Evolutionary conservation across 2,329 filamentous ascomycete species (phyloP).

Genomic region (Talaromyces sp.): DNA sequence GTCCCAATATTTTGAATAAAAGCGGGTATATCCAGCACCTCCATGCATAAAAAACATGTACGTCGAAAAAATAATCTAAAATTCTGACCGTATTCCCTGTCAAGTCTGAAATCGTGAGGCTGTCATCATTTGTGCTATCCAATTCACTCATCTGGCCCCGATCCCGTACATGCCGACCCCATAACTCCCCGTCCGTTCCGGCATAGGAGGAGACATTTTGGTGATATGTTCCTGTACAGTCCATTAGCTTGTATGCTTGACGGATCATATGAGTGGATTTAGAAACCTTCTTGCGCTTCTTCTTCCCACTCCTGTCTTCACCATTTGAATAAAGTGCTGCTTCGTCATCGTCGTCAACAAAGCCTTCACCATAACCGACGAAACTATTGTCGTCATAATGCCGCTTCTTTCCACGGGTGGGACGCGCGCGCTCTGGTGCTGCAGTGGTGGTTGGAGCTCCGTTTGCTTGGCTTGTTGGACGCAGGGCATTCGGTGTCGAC

Average conservation of each 20-base stretch:
- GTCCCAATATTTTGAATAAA: slow-evolving; percentile 34
- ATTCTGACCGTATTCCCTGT: slow-evolving; percentile 7
- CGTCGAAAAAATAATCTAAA: slow-evolving; percentile 20
- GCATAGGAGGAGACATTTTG: slow-evolving; percentile 35
- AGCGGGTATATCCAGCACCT: slow-evolving; percentile 48
- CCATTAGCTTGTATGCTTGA: slow-evolving; percentile 10
- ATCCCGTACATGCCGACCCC: slow-evolving; percentile 44
- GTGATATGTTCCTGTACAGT: slow-evolving; percentile 35
- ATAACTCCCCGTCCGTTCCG: slow-evolving; percentile 39
- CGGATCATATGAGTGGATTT: not conserved
- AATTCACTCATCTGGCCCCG: slow-evolving; percentile 35
- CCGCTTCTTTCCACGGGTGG: slow-evolving; percentile 46
- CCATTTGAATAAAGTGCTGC: slow-evolving; percentile 42
- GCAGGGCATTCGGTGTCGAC: slow-evolving; percentile 22
- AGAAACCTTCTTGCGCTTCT: slow-evolving; percentile 46
- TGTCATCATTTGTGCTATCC: slow-evolving; percentile 4
- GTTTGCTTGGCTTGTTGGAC: slow-evolving; percentile 24
- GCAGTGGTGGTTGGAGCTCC: slow-evolving; percentile 22
- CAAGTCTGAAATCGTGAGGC: slow-evolving; percentile 14
- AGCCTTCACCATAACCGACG: slow-evolving; percentile 49
- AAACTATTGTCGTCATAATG: slow-evolving; percentile 49
- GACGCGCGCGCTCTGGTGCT: slow-evolving; percentile 35
- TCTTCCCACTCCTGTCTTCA: slow-evolving; percentile 33
- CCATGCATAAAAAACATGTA: slow-evolving; percentile 39
- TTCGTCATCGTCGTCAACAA: slow-evolving; percentile 45